Base-by-base conservation (phyloP, 371 early-diverging fungal species). In the Apophysomyces ossiformis region DNA sequence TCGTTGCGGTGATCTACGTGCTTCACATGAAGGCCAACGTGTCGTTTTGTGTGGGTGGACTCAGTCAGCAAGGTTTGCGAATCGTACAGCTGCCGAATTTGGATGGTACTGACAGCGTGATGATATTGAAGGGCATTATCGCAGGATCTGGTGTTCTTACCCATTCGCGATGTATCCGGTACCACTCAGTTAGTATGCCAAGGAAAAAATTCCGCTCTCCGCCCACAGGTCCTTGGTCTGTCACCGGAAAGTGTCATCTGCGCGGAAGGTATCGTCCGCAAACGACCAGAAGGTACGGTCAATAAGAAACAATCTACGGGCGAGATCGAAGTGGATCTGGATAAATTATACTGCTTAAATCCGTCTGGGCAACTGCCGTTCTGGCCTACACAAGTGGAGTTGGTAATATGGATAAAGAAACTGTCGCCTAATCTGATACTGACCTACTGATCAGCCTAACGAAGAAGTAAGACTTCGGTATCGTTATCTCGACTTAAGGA, bases 401-500 rank as follows among this genome's bases (percentile, higher is more conserved):
- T 89, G 79, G 91, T 89, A 87, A 76, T 46, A 21, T 47, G 9
- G 18, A 41, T 61, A 60, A 54, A 26, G 26, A 58, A 36, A 57
- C 37, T 46, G 39, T 26, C 32, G 45, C 26, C 15, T 6, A 2
- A n/a, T 8, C 6, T 38, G 7, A 5, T 15, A 18, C 32, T 50
- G 50, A 38, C 37, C 32, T n/a, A 57, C 5, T 37, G 37, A 38
- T n/a, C 37, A 90, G 89, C 93, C 93, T 11, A 88, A 86, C 68
- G 95, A 96, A 71, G 95, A 94, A 63, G 75, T 87, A 0, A 85
- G 96, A 35, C 76, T 95, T 7, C 88, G 87, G 45, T 82, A 94
- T 69, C 85, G 97, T 15, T 91, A 92, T 62, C 67, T 96, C 35
- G 95, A 95, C 74, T 75, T 96, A 44, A 89, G 97, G n/a, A 84